These are phyloP conservation scores for Rhizoctonia solani DNA, from an alignment of 1,284 basidiomycete genomes.

Conservation along the genomic window DNA sequence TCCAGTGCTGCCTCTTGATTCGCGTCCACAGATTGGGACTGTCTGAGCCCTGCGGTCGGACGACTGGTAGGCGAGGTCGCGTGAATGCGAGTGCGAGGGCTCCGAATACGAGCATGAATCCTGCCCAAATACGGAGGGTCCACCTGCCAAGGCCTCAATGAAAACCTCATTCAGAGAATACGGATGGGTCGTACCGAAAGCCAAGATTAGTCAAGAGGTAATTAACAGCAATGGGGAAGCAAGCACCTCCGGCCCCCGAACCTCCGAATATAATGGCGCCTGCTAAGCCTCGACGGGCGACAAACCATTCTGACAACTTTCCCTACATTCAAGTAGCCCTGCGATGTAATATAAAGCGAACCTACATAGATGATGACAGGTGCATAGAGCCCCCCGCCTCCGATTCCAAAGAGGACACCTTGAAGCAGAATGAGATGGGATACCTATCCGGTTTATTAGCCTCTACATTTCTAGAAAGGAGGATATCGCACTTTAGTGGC, in stretches of 20 bases:
- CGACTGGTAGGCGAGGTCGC: constrained; percentile 29
- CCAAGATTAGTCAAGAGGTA: constrained; percentile 38
- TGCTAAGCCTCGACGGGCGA: constrained; percentile 33
- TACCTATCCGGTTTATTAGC: constrained; percentile 5
- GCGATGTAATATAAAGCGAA: not conserved
- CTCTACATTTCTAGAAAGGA: not conserved
- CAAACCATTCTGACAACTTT: constrained; percentile 39
- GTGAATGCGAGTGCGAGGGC: constrained; percentile 30
- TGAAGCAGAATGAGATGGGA: constrained; percentile 37
- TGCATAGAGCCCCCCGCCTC: constrained; percentile 36
- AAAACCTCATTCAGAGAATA: not conserved
- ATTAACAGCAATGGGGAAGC: constrained; percentile 39
- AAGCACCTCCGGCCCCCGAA: constrained; percentile 38
- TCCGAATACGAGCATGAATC: constrained; percentile 30
- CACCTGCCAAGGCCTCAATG: constrained; percentile 25
- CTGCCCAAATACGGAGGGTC: constrained; percentile 40
- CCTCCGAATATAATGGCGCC: constrained; percentile 39
- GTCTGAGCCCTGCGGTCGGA: not conserved
- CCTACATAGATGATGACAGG: constrained; percentile 35
- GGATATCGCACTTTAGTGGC: constrained; percentile 21
- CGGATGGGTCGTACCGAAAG: constrained; percentile 25
- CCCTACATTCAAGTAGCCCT: not conserved
- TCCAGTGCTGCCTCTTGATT: constrained; percentile 22
- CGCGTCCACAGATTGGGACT: not conserved
- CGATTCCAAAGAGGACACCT: constrained; percentile 35